Conservation (phyloP, 192 early-diverging fungal species). For the Nowakowskiella sp. region DNA sequence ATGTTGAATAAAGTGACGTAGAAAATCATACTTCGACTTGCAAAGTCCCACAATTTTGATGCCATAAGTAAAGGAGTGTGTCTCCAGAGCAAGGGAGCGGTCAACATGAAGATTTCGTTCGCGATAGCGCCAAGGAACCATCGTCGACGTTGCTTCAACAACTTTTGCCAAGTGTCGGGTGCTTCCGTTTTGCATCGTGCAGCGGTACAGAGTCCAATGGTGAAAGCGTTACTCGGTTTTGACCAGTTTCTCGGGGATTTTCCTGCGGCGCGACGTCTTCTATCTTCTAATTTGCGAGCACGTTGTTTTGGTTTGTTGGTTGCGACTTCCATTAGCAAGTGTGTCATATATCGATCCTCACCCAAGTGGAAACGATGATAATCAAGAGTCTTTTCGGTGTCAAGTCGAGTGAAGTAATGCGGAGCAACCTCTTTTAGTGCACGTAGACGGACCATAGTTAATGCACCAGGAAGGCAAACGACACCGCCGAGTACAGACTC, state of each 20-base stretch:
- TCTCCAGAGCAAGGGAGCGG: slow-evolving; percentile 22
- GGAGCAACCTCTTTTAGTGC: slow-evolving; percentile 15
- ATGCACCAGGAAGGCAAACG: slow-evolving; percentile 34
- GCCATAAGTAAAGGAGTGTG: slow-evolving; percentile 15
- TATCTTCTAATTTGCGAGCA: too few species aligned
- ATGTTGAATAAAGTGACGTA: slow-evolving; percentile 18
- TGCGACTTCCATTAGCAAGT: slow-evolving; percentile 33
- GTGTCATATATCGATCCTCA: slow-evolving; percentile 44
- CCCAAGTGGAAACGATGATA: slow-evolving; percentile 35
- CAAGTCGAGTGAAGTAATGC: slow-evolving; percentile 25
- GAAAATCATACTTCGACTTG: too few species aligned
- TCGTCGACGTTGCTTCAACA: slow-evolving; percentile 37
- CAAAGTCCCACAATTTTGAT: slow-evolving; percentile 11
- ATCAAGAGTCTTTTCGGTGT: slow-evolving; percentile 33
- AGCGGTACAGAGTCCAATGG: slow-evolving; percentile 32
- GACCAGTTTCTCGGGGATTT: too few species aligned
- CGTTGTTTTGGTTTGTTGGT: too few species aligned
- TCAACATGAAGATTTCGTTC: slow-evolving; percentile 33
- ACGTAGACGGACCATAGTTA: slow-evolving; percentile 32
- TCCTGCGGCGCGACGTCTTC: too few species aligned
- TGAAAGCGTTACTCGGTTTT: too few species aligned
- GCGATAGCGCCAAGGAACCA: slow-evolving; percentile 38
- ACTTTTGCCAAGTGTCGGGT: slow-evolving; percentile 14
- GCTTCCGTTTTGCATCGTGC: slow-evolving; percentile 40
- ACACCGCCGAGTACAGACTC: slow-evolving; percentile 30